Evolutionary conservation across 768 basidiomycete genomes (phyloP), one percentile per base, ranked within the genome.

Genomic region (Scleroderma bovista): DNA sequence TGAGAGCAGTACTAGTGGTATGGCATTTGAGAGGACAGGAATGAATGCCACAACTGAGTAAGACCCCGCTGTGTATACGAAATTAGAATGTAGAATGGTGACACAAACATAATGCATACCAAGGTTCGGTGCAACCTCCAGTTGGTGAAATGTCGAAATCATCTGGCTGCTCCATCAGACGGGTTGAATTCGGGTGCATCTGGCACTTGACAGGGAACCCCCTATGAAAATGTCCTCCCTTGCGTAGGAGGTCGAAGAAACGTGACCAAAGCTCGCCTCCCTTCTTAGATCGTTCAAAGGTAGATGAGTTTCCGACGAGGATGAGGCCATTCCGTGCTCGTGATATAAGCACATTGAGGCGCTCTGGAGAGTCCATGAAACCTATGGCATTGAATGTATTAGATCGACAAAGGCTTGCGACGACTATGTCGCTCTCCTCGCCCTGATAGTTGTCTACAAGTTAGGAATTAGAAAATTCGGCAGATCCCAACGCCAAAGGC

Each of bases 371-470:
- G 31, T 65, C 76, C 84, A 88, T 85, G 66, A 88, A 87, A 1
- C 86, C 84, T 20, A 87, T 86, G 49, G 80, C 76, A 44, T 73
- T 58, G 0, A 63, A 50, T 0, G 66, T 6, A 51, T 88, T 86
- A 53, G 83, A 84, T 43, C 85, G 65, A 0, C 81, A 83, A 29
- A 88, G 62, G 11, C 76, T 79, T 6, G 74, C 71, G 31, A 88
- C 66, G 22, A 88, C 80, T 43, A 88, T 80, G 44, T 86, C 77
- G 31, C 80, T 80, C 61, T 87, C 84, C 59, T 87, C 86, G 3
- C 85, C 85, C 59, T 87, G 86, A 52, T 86, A 88, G 56, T 87
- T 88, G 56, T 87, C 86, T 86, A 38, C 1, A 22, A 12, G 19
- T 24, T 16, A 24, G 29, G 3, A 47, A 16, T 9, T 29, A n/a